A percentile compares a stretch with the other conserved stretches of the same genome.
These are phyloP conservation scores for Suhomyces coccinellae DNA, from an alignment of 1,139 yeast species.

Conservation along the genomic window DNA sequence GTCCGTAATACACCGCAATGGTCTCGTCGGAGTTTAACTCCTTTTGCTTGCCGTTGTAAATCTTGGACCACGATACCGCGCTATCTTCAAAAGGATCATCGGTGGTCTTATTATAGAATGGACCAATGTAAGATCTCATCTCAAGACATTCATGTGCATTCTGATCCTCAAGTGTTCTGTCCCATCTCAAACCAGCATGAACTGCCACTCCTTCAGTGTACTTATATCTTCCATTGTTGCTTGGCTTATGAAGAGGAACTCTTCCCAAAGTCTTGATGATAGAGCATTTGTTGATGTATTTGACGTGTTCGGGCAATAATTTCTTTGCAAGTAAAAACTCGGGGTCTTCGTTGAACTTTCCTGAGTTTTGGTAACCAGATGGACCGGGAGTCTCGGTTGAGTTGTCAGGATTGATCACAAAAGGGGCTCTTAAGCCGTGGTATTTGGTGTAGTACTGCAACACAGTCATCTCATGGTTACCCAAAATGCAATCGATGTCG, in stretches of 20 bases:
- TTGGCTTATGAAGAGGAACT: constrained; percentile 47
- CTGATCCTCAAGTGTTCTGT: constrained; percentile 55
- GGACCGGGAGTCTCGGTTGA: neutral
- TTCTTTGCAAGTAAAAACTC: constrained; percentile 61
- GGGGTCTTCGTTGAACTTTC: constrained; percentile 49
- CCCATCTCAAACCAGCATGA: constrained; percentile 79
- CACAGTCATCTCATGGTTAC: constrained; percentile 81
- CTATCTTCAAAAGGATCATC: constrained; percentile 48
- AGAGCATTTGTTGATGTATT: constrained; percentile 60
- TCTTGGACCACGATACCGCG: constrained; percentile 63
- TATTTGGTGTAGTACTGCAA: constrained; percentile 59
- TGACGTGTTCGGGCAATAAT: constrained; percentile 59
- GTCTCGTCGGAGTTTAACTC: constrained; percentile 26
- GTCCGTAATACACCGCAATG: constrained; percentile 78
- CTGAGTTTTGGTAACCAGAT: constrained; percentile 3
- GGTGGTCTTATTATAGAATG: constrained; percentile 55
- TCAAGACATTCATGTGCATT: constrained; percentile 60
- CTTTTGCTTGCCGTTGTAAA: constrained; percentile 58
- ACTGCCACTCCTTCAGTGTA: constrained; percentile 62
- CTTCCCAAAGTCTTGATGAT: constrained; percentile 62
- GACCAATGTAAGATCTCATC: constrained; percentile 60
- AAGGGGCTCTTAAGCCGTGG: constrained; percentile 49
- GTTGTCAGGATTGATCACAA: constrained; percentile 13
- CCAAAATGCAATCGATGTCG: constrained; percentile 71
- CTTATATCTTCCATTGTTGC: constrained; percentile 17